These are phyloP conservation scores for Lachnum nothofagi DNA, from an alignment of 2,329 filamentous ascomycete species.

Conservation along the genomic window DNA sequence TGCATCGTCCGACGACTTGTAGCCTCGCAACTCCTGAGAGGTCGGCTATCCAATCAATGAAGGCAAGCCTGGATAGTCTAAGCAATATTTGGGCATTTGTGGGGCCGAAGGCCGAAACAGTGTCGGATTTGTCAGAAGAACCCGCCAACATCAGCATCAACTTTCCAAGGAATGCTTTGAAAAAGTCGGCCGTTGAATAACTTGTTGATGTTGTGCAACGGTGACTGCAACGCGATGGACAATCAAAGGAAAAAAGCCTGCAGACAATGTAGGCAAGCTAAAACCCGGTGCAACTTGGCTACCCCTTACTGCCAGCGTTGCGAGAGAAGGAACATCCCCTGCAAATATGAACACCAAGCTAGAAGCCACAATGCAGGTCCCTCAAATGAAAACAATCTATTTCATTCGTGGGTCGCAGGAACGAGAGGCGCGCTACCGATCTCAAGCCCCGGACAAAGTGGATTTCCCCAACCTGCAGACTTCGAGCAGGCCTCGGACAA, in stretches of 20 bases:
- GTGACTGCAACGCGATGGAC: conserved; percentile 12
- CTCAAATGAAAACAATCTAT: not conserved
- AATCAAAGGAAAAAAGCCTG: conserved; percentile 16
- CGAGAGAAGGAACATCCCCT: conserved; percentile 6
- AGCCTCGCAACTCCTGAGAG: not conserved
- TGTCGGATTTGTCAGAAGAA: not conserved
- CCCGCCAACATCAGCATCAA: not conserved
- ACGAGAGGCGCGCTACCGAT: not conserved
- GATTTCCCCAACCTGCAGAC: not conserved
- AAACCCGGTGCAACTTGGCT: conserved; percentile 16
- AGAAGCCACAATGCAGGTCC: not conserved
- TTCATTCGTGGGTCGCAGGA: conserved; percentile 5
- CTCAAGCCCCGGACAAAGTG: not conserved
- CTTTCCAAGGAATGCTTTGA: too few relatives aligned
- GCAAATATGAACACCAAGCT: conserved; percentile 11
- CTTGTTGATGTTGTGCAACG: too few relatives aligned
- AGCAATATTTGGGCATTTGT: not conserved
- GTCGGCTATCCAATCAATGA: not conserved
- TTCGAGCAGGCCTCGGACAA: not conserved
- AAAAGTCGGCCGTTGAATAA: too few relatives aligned
- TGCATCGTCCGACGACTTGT: not conserved
- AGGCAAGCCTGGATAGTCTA: not conserved
- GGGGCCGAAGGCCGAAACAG: not conserved
- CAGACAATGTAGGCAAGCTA: conserved; percentile 9
- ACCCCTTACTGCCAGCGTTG: conserved; percentile 14